A percentile compares a stretch with the other conserved stretches of the same genome.
Evolutionary conservation across 2,329 filamentous ascomycete species (phyloP).

Genomic region (Grosmannia serpens): DNA sequence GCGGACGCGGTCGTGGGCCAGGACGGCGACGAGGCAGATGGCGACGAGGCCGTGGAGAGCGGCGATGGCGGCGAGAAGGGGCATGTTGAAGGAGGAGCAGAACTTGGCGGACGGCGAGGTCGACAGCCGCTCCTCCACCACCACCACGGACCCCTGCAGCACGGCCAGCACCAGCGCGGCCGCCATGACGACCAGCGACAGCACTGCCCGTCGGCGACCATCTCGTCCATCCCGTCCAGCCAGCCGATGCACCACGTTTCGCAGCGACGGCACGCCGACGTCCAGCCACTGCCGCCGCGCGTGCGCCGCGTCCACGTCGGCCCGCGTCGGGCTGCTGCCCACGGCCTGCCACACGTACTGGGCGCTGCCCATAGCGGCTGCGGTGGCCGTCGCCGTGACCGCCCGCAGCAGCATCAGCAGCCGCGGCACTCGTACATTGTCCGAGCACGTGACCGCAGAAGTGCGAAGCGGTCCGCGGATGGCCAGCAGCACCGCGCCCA

Average conservation of each 20-base stretch:
- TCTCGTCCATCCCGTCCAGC: neutral
- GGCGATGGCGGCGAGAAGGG: constrained; percentile 30
- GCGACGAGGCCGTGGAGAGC: constrained; percentile 28
- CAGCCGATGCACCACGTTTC: constrained; percentile 31
- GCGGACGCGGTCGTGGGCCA: constrained; percentile 21
- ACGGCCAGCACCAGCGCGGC: constrained; percentile 20
- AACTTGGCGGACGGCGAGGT: constrained; percentile 17
- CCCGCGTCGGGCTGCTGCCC: constrained; percentile 35
- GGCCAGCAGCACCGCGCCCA: neutral
- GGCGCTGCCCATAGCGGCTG: constrained; percentile 33
- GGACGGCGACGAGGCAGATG: constrained; percentile 12
- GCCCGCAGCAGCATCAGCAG: constrained; percentile 22
- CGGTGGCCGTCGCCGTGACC: constrained; percentile 30
- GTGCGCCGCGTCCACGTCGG: constrained; percentile 36
- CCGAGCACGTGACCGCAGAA: constrained; percentile 20
- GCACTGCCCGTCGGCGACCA: neutral
- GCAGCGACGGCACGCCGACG: constrained; percentile 40
- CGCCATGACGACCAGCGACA: neutral
- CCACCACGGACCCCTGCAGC: constrained; percentile 14
- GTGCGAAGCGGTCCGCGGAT: neutral
- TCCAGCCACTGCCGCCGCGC: constrained; percentile 35
- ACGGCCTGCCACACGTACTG: constrained; percentile 43
- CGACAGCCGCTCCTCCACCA: too few relatives aligned
- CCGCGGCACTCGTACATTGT: too few relatives aligned
- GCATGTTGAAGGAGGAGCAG: constrained; percentile 29